These are phyloP conservation scores for Ceratobasidium sp. DNA, from an alignment of 1,284 basidiomycete species.

Conservation along the genomic window DNA sequence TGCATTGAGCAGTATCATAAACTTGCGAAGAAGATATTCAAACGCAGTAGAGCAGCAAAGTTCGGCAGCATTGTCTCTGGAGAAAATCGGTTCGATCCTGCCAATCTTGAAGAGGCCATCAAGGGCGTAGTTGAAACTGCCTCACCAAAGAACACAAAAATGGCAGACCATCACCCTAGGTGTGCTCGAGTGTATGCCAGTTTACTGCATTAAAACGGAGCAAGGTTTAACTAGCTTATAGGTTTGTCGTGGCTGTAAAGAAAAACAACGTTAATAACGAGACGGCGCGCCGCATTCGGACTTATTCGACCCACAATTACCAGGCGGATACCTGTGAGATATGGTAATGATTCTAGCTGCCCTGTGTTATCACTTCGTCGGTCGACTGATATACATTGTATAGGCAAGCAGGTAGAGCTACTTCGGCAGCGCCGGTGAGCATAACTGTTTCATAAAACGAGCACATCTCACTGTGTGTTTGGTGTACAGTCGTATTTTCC, in stretches of 20 bases:
- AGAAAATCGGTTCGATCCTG: slow-evolving; percentile 23
- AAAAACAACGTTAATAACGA: slow-evolving; percentile 30
- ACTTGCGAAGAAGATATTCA: slow-evolving; percentile 48
- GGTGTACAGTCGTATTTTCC: slow-evolving; percentile 14
- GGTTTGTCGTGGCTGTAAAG: slow-evolving; percentile 32
- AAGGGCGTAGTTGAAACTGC: slow-evolving; percentile 15
- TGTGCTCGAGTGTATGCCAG: slow-evolving; percentile 25
- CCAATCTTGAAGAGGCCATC: slow-evolving; percentile 36
- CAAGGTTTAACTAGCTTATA: background rate
- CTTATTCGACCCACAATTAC: slow-evolving; percentile 6
- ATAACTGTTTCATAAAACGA: background rate
- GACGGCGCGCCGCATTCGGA: slow-evolving; percentile 20
- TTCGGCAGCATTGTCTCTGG: background rate
- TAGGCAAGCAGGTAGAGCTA: slow-evolving; percentile 34
- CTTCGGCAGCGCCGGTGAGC: slow-evolving; percentile 33
- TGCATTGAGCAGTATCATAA: slow-evolving; percentile 48
- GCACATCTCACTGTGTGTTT: background rate
- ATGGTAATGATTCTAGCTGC: background rate
- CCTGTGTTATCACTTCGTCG: background rate
- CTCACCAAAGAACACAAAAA: slow-evolving; percentile 3
- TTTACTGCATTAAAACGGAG: background rate
- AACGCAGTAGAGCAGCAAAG: background rate
- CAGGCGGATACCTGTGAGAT: slow-evolving; percentile 34
- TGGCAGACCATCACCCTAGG: slow-evolving; percentile 18
- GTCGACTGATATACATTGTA: background rate